Evolutionary conservation across 371 early-diverging fungal species (phyloP).

Genomic region (Mucor mucedo): DNA sequence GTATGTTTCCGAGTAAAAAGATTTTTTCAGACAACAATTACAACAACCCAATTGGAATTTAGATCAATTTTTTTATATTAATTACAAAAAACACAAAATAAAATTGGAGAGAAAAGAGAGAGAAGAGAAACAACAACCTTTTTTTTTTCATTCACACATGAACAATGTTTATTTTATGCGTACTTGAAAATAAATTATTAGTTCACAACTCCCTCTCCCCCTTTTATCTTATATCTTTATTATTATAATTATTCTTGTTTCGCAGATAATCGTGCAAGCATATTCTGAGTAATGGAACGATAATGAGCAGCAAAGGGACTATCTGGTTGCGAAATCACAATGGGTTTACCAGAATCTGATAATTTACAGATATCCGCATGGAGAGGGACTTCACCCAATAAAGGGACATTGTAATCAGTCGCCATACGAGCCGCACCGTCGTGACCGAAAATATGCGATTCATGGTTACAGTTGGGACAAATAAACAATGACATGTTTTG

Average conservation of each 20-base stretch:
- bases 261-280: constrained; percentile 41
- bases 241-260: constrained; percentile 4
- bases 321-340: constrained; percentile 71
- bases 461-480: constrained; percentile 84
- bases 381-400: constrained; percentile 83
- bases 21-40: neutral
- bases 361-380: constrained; percentile 74
- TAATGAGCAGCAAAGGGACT: constrained; percentile 68
- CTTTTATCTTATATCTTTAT: no score
- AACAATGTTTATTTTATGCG: no score
- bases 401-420: constrained; percentile 61
- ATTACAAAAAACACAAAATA: neutral
- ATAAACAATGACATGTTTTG: constrained; percentile 88
- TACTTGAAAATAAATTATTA: no score
- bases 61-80: constrained; percentile 1
- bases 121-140: neutral
- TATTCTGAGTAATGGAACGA: constrained; percentile 63
- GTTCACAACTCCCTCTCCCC: no score
- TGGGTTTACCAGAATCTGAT: constrained; percentile 81
- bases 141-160: neutral
- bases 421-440: constrained; percentile 70
- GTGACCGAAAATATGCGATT: constrained; percentile 81
- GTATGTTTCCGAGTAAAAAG: constrained; percentile 34
- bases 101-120: neutral
- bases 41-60: neutral